Evolutionary conservation across 495 filamentous ascomycete genomes (phyloP).

Genomic region (Pyronema omphalodes): DNA sequence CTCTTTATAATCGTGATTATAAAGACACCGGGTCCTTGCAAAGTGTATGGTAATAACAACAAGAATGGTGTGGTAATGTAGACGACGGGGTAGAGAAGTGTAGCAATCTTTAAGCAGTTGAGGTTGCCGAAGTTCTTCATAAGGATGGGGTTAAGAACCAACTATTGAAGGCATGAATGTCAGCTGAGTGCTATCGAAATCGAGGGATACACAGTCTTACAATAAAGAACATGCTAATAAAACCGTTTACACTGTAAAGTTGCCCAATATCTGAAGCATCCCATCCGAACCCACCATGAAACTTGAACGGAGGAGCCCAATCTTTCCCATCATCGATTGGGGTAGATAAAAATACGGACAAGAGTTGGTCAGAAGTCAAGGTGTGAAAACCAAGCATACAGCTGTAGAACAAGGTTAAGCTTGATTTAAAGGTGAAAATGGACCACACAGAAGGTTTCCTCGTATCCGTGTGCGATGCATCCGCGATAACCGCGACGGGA

Average conservation of each 20-base stretch:
- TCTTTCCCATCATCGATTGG: slow-evolving; percentile 35
- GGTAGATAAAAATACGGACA: slow-evolving; percentile 52
- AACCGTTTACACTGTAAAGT: slow-evolving; percentile 49
- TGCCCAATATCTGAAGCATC: slow-evolving; percentile 48
- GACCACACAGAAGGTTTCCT: neutral
- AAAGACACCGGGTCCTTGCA: slow-evolving; percentile 29
- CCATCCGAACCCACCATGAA: slow-evolving; percentile 54
- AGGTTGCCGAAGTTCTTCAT: slow-evolving; percentile 43
- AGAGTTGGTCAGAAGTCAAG: slow-evolving; percentile 55
- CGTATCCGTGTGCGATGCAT: too few species aligned
- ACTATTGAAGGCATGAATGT: slow-evolving; percentile 12
- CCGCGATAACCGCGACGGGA: slow-evolving; percentile 42
- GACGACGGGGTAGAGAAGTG: slow-evolving; percentile 45
- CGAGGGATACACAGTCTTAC: slow-evolving; percentile 4
- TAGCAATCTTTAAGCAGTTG: slow-evolving; percentile 37
- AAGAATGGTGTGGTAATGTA: slow-evolving; percentile 47
- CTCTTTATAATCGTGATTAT: slow-evolving; percentile 48
- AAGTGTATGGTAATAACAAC: slow-evolving; percentile 9
- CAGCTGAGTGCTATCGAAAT: neutral
- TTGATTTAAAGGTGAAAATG: slow-evolving; percentile 50
- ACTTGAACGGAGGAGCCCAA: slow-evolving; percentile 38
- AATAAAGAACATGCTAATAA: slow-evolving; percentile 50
- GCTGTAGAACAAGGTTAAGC: slow-evolving; percentile 45
- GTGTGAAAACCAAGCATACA: slow-evolving; percentile 49
- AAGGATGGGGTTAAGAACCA: slow-evolving; percentile 49